Conservation (phyloP, 345 rosid species). For the Populus ilicifolia region DNA sequence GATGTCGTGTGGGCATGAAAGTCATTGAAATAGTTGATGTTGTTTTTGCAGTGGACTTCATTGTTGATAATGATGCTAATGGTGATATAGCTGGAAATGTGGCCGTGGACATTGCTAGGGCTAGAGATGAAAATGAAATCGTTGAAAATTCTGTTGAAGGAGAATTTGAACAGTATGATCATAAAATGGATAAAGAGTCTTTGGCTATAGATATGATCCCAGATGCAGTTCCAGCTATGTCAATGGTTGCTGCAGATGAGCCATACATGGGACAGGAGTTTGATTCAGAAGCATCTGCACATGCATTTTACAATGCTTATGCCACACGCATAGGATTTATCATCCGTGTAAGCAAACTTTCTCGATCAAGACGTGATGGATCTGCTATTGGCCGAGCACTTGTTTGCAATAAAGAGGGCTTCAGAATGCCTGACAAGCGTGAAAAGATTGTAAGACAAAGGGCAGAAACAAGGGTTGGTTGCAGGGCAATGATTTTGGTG, state of each 20-base stretch:
- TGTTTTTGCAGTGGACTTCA: conserved; percentile 70
- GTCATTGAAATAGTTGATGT: not conserved
- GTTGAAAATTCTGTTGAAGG: conserved; percentile 46
- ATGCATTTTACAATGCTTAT: conserved; percentile 83
- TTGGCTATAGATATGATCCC: conserved; percentile 29
- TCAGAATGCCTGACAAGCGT: conserved; percentile 83
- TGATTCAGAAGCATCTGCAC: conserved; percentile 91
- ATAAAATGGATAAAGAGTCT: conserved; percentile 47
- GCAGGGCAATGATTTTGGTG: conserved; percentile 97
- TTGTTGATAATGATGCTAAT: conserved; percentile 50
- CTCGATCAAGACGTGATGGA: conserved; percentile 93
- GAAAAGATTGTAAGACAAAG: conserved; percentile 94
- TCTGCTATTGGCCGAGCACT: conserved; percentile 93
- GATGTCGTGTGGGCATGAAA: not conserved
- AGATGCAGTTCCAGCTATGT: conserved; percentile 27
- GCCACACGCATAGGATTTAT: conserved; percentile 82
- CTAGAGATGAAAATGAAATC: conserved; percentile 43
- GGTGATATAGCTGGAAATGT: conserved; percentile 42
- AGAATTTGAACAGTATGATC: conserved; percentile 36
- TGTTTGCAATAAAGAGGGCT: conserved; percentile 96
- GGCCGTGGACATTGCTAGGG: conserved; percentile 38
- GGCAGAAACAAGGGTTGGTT: conserved; percentile 95
- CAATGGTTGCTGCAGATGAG: conserved; percentile 46
- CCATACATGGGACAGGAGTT: conserved; percentile 86
- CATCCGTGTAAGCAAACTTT: conserved; percentile 96